Evolutionary conservation across 2,329 filamentous ascomycete species (phyloP).

Genomic region (Nothomitra cinnamomea): DNA sequence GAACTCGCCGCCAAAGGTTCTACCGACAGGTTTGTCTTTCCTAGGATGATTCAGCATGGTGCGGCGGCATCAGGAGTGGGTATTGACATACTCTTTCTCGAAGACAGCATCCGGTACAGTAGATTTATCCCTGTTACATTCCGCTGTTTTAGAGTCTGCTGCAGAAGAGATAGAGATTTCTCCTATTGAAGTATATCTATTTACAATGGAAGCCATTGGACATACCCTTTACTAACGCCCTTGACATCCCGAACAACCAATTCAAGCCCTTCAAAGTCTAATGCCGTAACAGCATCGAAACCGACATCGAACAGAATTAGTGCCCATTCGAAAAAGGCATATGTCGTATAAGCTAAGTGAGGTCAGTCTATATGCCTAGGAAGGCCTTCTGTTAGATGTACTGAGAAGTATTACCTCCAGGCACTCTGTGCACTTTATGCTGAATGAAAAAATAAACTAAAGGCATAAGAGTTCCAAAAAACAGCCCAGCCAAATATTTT

Average conservation of each 20-base stretch:
- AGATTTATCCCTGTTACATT: slow-evolving; percentile 29
- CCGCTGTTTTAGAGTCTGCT: background rate
- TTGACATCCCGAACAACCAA: slow-evolving; percentile 77
- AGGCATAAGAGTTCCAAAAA: slow-evolving; percentile 82
- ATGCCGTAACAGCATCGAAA: slow-evolving; percentile 85
- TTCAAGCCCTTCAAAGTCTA: slow-evolving; percentile 84
- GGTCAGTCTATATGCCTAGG: slow-evolving; percentile 13
- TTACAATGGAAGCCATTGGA: slow-evolving; percentile 88
- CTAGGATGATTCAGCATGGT: slow-evolving; percentile 25
- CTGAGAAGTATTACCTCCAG: slow-evolving; percentile 51
- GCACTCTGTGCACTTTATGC: slow-evolving; percentile 87
- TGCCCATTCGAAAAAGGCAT: slow-evolving; percentile 96
- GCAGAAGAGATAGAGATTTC: slow-evolving; percentile 7
- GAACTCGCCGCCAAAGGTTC: slow-evolving; percentile 55
- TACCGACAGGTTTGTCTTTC: slow-evolving; percentile 56
- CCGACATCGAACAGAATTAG: slow-evolving; percentile 88
- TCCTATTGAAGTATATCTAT: slow-evolving; percentile 29
- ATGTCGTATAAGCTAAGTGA: slow-evolving; percentile 73
- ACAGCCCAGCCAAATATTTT: slow-evolving; percentile 65
- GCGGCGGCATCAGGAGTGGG: slow-evolving; percentile 10
- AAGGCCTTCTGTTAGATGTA: slow-evolving; percentile 34
- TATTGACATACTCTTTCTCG: slow-evolving; percentile 57
- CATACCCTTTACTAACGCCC: slow-evolving; percentile 93
- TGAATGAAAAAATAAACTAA: slow-evolving; percentile 96
- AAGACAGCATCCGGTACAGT: slow-evolving; percentile 27